These are phyloP conservation scores for sorghum (Sorghum bicolor) DNA, from an alignment of 176 grass and related monocot genomes.

Conservation along the genomic window Sorghum_bicolor_NCBIv3 NC_012872.2:73567501-73568000, in stretches of 20 bases:
- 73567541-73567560: constrained; percentile 2
- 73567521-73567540: not conserved
- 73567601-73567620: constrained; percentile 67
- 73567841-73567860: not conserved
- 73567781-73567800: not conserved
- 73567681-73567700: constrained; percentile 90
- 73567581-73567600: constrained; percentile 64
- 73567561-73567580: constrained; percentile 80
- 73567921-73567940: not conserved
- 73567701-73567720: constrained; percentile 65
- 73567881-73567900: not conserved
- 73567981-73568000: not conserved
- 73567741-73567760: not conserved
- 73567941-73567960: not conserved
- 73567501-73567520: not conserved
- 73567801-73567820: not conserved
- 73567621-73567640: constrained; percentile 68
- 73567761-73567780: not conserved
- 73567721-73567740: constrained; percentile 30
- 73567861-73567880: not conserved
- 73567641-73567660: constrained; percentile 70
- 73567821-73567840: not conserved
- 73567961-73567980: not conserved
- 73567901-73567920: not conserved
- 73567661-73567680: constrained; percentile 80